A percentile compares a stretch with the other conserved stretches of the same genome.
These are phyloP conservation scores for Macroventuria anomochaeta DNA, from an alignment of 2,329 filamentous ascomycete genomes.

Conservation along the genomic window DNA sequence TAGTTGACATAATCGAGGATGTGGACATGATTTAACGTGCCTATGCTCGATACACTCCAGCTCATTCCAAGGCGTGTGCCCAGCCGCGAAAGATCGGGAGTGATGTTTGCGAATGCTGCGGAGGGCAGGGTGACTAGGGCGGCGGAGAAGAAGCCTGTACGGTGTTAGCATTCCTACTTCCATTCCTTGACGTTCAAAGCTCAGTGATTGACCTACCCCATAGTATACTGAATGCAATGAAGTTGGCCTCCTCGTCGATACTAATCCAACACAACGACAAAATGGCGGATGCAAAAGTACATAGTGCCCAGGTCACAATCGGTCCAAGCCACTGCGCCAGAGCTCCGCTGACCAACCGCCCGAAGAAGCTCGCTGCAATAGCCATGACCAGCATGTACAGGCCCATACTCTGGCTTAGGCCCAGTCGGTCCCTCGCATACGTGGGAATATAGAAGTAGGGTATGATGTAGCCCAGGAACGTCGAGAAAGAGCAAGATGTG, in stretches of 20 bases:
- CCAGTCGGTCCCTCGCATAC: slow-evolving; percentile 41
- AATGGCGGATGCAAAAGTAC: slow-evolving; percentile 37
- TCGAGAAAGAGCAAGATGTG: slow-evolving; percentile 42
- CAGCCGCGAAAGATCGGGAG: slow-evolving; percentile 43
- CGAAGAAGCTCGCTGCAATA: slow-evolving; percentile 47
- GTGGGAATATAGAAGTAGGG: slow-evolving; percentile 50
- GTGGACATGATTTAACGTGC: background rate
- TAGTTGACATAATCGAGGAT: background rate
- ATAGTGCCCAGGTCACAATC: slow-evolving; percentile 45
- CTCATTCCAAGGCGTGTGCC: slow-evolving; percentile 49
- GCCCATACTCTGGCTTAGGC: slow-evolving; percentile 36
- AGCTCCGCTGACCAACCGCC: slow-evolving; percentile 37
- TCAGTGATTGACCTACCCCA: slow-evolving; percentile 37
- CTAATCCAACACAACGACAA: slow-evolving; percentile 43
- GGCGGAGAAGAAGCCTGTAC: slow-evolving; percentile 46
- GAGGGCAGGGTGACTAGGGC: slow-evolving; percentile 48
- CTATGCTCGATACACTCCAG: slow-evolving; percentile 45
- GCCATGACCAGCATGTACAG: slow-evolving; percentile 44
- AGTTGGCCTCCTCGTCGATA: slow-evolving; percentile 34
- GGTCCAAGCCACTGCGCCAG: slow-evolving; percentile 43
- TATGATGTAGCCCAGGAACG: slow-evolving; percentile 48
- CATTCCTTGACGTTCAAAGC: background rate
- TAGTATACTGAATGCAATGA: slow-evolving; percentile 45
- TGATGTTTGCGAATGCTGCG: slow-evolving; percentile 47
- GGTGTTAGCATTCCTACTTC: background rate